phyloP scores from a whole-genome alignment of 2,329 filamentous ascomycete genomes.

The Fusarium succisae region DNA sequence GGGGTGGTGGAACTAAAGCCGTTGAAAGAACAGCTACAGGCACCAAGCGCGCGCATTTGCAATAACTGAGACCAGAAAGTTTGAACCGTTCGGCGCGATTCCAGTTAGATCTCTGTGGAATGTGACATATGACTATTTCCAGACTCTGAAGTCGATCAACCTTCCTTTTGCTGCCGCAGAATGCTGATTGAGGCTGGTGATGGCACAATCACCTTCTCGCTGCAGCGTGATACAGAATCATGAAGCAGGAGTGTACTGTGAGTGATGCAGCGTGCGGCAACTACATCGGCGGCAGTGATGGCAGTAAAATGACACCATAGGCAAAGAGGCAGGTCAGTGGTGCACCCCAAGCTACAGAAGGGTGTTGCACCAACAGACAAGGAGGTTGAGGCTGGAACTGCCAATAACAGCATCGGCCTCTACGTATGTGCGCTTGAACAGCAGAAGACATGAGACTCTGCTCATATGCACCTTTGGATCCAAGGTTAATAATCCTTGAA shows the following conservation, averaged over 20 bases:
- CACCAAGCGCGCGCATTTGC: conserved; percentile 29
- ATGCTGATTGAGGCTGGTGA: conserved; percentile 20
- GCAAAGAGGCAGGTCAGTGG: conserved; percentile 21
- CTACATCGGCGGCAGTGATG: conserved; percentile 6
- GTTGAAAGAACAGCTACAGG: conserved; percentile 30
- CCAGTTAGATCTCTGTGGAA: conserved; percentile 56
- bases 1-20: conserved; percentile 39
- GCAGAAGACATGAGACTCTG: background rate
- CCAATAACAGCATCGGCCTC: conserved; percentile 8
- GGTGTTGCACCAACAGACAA: conserved; percentile 25
- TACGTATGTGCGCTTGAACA: background rate
- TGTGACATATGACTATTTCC: conserved; percentile 61
- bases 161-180: conserved; percentile 14
- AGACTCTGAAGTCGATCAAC: conserved; percentile 42
- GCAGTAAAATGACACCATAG: conserved; percentile 16
- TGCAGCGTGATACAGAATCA: conserved; percentile 29
- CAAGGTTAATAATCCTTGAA: conserved; percentile 3
- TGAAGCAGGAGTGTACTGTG: conserved; percentile 7
- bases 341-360: conserved; percentile 22
- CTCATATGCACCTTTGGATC: background rate
- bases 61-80: conserved; percentile 18
- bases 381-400: conserved; percentile 26
- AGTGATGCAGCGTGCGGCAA: conserved; percentile 7
- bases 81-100: conserved; percentile 36
- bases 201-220: conserved; percentile 15